Conservation (phyloP, 495 filamentous ascomycete species). For the Xylaria flabelliformis region DNA sequence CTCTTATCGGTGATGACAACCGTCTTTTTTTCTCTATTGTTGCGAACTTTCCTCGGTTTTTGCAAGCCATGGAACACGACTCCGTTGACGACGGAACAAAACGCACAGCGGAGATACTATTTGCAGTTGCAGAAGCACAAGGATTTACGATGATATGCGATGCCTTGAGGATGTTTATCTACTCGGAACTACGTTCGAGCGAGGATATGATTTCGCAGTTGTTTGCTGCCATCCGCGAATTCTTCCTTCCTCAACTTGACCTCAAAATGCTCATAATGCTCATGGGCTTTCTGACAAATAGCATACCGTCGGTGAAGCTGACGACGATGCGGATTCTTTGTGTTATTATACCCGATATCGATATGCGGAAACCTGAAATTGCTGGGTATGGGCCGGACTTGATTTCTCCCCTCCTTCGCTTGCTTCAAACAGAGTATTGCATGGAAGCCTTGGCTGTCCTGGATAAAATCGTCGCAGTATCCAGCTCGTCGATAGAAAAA, state of each 20-base stretch:
- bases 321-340: constrained; percentile 91
- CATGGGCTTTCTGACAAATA: constrained; percentile 90
- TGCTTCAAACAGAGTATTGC: constrained; percentile 92
- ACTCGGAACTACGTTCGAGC: constrained; percentile 68
- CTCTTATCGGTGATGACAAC: constrained; percentile 79
- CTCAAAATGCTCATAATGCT: constrained; percentile 85
- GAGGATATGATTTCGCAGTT: constrained; percentile 80
- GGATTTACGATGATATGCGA: constrained; percentile 61
- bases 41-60: constrained; percentile 88
- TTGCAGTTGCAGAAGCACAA: constrained; percentile 74
- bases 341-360: constrained; percentile 84
- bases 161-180: constrained; percentile 73
- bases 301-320: constrained; percentile 83
- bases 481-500: constrained; percentile 88
- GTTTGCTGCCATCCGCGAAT: constrained; percentile 74
- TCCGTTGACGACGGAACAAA: constrained; percentile 60
- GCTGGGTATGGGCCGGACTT: constrained; percentile 91
- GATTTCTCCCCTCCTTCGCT: constrained; percentile 87
- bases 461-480: constrained; percentile 93
- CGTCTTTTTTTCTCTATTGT: constrained; percentile 83
- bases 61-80: constrained; percentile 76
- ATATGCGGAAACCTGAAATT: constrained; percentile 92
- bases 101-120: constrained; percentile 70
- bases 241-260: constrained; percentile 84
- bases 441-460: constrained; percentile 88